Base-by-base conservation (phyloP, 371 early-diverging fungal species). In the Gilbertella persicaria region DNA sequence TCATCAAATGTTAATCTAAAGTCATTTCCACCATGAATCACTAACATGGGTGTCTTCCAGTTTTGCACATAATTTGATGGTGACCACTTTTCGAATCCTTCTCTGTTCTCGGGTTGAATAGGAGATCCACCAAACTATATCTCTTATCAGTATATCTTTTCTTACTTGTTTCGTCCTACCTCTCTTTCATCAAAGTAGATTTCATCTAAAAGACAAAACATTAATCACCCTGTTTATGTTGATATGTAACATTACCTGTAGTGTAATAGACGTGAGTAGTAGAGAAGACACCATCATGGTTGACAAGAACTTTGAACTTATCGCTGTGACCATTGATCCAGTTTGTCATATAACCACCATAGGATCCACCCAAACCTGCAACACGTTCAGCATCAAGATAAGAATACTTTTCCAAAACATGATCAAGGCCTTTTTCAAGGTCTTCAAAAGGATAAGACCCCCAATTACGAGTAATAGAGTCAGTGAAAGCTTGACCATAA, bases 301-400 rank as follows among this genome's bases (percentile, higher is more conserved):
- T 91, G 29, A 90, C 90, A 42, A 93, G 66, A 21, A 82, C 86
- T 45, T 75, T 74, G 75, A 93, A 93, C 10, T 84, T 80, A 13
- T 86, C 61, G 17, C 62, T 69, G 28, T 73, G 67, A 0, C 74
- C 77, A 43, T 78, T 75, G n/a, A 73, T 43, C 88, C 87, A 89
- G 62, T 92, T 92, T 60, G 89, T 79, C 90, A 89, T 90, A 62
- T 83, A 92, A 0, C 92, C 94, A 55, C 94, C 94, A 66, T 91
- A 92, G 9, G 85, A 84, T 1, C 88, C 92, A 24, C 94, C 94
- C 17, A 92, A 68, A 13, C 82, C 94, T 25, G 79, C 78, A 13
- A 90, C 58, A 9, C 89, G 75, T 5, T 67, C 53, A 14, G 55
- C 36, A 62, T 92, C 92, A 25, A 92, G 69, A 51, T 79, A 89